A percentile compares a stretch with the other conserved stretches of the same genome.
These are phyloP conservation scores for Phellinidium pouzarii DNA, from an alignment of 1,284 basidiomycete genomes.

Conservation along the genomic window DNA sequence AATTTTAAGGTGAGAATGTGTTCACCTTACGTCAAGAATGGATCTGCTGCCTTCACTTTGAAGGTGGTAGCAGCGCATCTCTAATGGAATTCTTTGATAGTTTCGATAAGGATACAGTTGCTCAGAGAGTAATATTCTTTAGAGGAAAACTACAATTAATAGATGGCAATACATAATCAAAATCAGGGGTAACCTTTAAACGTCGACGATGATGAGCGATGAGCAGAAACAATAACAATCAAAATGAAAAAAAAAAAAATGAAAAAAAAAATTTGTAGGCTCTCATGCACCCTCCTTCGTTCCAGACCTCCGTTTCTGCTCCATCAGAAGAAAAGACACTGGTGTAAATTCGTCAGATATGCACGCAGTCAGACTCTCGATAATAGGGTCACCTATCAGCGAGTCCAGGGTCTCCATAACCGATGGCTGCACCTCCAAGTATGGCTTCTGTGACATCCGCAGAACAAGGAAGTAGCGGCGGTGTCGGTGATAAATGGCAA, in stretches of 20 bases:
- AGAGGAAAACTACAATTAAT: no score
- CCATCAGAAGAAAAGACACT: constrained; percentile 30
- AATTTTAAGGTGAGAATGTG: no score
- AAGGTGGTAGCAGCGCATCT: no score
- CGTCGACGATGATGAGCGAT: not conserved
- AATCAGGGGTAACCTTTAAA: not conserved
- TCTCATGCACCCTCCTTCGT: not conserved
- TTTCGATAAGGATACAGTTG: no score
- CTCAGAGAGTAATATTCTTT: no score
- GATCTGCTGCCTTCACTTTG: no score
- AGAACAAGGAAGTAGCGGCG: constrained; percentile 32
- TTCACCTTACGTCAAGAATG: no score
- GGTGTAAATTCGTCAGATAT: not conserved
- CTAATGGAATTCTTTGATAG: no score
- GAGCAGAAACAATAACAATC: no score
- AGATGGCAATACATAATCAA: not conserved
- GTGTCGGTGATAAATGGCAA: constrained; percentile 33
- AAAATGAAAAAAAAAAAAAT: not conserved
- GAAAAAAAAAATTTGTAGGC: not conserved
- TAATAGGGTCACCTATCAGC: constrained; percentile 29
- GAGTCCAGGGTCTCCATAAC: constrained; percentile 33
- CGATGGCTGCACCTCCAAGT: constrained; percentile 32
- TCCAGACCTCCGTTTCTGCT: constrained; percentile 25
- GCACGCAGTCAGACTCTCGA: not conserved
- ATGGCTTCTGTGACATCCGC: constrained; percentile 32